phyloP scores from a whole-genome alignment of 768 basidiomycete species.

The Suillus decipiens region DNA sequence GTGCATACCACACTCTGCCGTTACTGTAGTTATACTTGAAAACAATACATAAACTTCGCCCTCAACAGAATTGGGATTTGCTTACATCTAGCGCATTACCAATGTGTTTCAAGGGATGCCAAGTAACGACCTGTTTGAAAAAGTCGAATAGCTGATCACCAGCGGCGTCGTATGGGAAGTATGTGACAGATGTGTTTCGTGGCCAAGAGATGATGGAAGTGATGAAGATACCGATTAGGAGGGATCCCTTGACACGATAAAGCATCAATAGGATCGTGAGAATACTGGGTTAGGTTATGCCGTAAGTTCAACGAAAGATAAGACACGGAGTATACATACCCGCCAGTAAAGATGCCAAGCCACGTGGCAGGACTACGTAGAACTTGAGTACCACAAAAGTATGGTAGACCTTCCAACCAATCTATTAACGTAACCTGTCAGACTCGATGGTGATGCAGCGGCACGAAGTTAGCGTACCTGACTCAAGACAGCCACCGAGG shows the following conservation, averaged over 20 bases:
- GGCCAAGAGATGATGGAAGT: constrained; percentile 90
- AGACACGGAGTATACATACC: constrained; percentile 44
- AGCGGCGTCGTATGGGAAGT: constrained; percentile 69
- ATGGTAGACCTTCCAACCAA: constrained; percentile 47
- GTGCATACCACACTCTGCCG: constrained; percentile 83
- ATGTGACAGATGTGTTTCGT: constrained; percentile 76
- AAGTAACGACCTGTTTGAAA: constrained; percentile 83
- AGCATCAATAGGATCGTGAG: constrained; percentile 80
- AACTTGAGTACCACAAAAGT: constrained; percentile 65
- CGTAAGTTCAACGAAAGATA: constrained; percentile 11
- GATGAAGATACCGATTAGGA: constrained; percentile 80
- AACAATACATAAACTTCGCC: constrained; percentile 12
- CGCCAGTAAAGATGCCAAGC: constrained; percentile 86
- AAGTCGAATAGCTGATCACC: constrained; percentile 79
- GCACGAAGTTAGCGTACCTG: constrained; percentile 33
- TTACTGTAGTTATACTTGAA: constrained; percentile 55
- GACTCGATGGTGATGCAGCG: constrained; percentile 13
- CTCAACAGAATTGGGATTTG: constrained; percentile 5
- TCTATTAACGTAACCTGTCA: constrained; percentile 32
- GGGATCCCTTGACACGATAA: constrained; percentile 82
- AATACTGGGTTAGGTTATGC: constrained; percentile 43
- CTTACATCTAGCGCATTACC: constrained; percentile 72
- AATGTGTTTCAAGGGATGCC: constrained; percentile 60
- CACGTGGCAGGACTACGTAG: constrained; percentile 79
- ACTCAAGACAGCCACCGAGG: constrained; percentile 70